These are phyloP conservation scores for Pleurotus citrinopileatus DNA, from an alignment of 768 basidiomycete genomes.

Conservation along the genomic window DNA sequence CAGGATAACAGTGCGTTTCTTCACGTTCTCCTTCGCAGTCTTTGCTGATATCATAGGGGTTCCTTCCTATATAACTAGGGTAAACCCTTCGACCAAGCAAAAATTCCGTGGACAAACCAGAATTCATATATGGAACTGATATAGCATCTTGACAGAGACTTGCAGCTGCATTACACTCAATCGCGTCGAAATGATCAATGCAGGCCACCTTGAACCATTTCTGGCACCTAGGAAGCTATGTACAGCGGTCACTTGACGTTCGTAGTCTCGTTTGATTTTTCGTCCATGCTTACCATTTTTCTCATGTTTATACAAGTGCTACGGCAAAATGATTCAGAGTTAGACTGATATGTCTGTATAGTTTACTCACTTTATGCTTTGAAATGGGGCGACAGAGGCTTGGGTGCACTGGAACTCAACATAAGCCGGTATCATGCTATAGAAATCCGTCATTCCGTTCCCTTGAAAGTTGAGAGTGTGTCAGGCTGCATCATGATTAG, in stretches of 20 bases:
- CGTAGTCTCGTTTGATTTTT: no score
- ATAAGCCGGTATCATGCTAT: slow-evolving; percentile 37
- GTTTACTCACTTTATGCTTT: slow-evolving; percentile 45
- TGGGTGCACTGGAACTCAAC: slow-evolving; percentile 55
- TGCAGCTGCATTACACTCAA: slow-evolving; percentile 61
- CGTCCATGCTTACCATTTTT: slow-evolving; percentile 47
- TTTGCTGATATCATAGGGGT: slow-evolving; percentile 70
- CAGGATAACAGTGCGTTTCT: slow-evolving; percentile 57
- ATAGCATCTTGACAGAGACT: slow-evolving; percentile 57
- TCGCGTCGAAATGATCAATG: slow-evolving; percentile 59
- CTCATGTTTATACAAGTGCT: slow-evolving; percentile 58
- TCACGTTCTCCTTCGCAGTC: slow-evolving; percentile 47
- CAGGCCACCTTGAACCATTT: slow-evolving; percentile 54
- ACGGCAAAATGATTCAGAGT: no score
- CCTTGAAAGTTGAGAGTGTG: slow-evolving; percentile 30
- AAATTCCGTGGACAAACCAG: slow-evolving; percentile 37
- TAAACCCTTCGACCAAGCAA: no score
- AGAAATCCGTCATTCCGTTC: slow-evolving; percentile 61
- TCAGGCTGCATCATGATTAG: not conserved
- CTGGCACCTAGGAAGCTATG: slow-evolving; percentile 67
- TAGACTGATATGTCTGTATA: slow-evolving; percentile 33
- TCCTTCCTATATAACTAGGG: slow-evolving; percentile 33
- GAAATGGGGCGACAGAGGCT: slow-evolving; percentile 44
- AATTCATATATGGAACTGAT: slow-evolving; percentile 34
- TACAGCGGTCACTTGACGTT: slow-evolving; percentile 28